Conservation (phyloP, 108 stramenopile genomes). For the Stephanodiscus triporus region DNA sequence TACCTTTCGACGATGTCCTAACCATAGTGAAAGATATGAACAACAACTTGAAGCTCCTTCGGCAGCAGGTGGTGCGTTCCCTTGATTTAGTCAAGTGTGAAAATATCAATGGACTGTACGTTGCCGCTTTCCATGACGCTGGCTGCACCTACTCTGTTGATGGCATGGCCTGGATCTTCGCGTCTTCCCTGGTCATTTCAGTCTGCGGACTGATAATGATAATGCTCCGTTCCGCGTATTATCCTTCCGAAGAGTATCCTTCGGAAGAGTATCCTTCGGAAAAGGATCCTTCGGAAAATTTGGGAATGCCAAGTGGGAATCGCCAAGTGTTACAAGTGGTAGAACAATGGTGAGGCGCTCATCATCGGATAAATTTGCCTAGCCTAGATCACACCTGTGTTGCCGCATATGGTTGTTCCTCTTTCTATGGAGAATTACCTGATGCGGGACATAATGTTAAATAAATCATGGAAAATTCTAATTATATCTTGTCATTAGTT, state of each 20-base stretch:
- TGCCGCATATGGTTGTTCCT: neutral
- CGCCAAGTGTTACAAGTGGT: neutral
- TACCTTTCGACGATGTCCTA: conserved; percentile 24
- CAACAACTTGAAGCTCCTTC: conserved; percentile 25
- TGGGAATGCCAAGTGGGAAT: neutral
- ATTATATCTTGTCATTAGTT: too few species aligned
- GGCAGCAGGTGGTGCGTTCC: conserved; percentile 16
- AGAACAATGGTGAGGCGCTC: too few species aligned
- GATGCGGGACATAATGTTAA: too few species aligned
- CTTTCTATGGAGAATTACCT: too few species aligned
- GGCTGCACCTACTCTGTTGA: conserved; percentile 47
- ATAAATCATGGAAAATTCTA: too few species aligned
- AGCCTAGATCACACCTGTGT: too few species aligned
- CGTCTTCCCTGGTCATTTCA: conserved; percentile 43
- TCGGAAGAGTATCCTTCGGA: conserved; percentile 21
- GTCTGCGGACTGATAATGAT: conserved; percentile 52
- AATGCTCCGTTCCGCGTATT: conserved; percentile 48
- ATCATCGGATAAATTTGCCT: too few species aligned
- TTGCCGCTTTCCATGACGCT: conserved; percentile 48
- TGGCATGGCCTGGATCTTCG: conserved; percentile 49
- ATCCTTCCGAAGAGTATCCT: conserved; percentile 27
- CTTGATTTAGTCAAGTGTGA: conserved; percentile 38
- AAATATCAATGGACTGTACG: conserved; percentile 46
- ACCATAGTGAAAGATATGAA: conserved; percentile 28
- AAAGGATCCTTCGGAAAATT: conserved; percentile 2